A percentile compares a stretch with the other conserved stretches of the same genome.
phyloP scores from a whole-genome alignment of 1,284 basidiomycete species.

The Trichosporon sp. region DNA sequence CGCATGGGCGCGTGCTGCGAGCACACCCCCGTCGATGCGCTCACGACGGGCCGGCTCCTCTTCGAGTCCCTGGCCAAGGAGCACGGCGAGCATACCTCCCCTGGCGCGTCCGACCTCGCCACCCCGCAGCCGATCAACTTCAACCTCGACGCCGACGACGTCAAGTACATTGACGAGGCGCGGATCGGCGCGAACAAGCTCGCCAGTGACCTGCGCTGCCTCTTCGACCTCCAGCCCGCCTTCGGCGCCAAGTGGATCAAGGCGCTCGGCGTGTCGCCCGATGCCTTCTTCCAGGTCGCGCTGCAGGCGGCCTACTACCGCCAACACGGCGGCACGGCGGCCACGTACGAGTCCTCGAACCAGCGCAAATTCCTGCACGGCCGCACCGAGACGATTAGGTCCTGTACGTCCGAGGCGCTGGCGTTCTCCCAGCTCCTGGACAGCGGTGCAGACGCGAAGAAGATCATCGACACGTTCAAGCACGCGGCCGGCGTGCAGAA shows the following conservation, averaged over 20 bases:
- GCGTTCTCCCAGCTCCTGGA: conserved; percentile 20
- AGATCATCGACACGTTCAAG: conserved; percentile 26
- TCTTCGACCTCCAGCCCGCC: conserved; percentile 17
- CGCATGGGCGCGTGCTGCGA: conserved; percentile 31
- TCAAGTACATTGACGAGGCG: conserved; percentile 18
- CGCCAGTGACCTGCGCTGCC: conserved; percentile 24
- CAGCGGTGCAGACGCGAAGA: neutral
- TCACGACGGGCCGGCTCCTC: conserved; percentile 28
- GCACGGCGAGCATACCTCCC: neutral
- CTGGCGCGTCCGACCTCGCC: conserved; percentile 8
- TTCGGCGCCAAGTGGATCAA: conserved; percentile 31
- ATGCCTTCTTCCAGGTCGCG: conserved; percentile 33
- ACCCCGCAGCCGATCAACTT: conserved; percentile 21
- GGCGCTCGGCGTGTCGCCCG: conserved; percentile 27
- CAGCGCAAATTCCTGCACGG: conserved; percentile 29
- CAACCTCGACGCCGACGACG: conserved; percentile 25
- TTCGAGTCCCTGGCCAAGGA: conserved; percentile 26
- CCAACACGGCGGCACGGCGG: conserved; percentile 22
- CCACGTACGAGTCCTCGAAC: conserved; percentile 29
- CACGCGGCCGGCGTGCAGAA: conserved; percentile 22
- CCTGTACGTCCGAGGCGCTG: conserved; percentile 21
- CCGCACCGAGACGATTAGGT: conserved; percentile 29
- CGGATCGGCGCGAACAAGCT: conserved; percentile 14
- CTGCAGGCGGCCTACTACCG: conserved; percentile 27
- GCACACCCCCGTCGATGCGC: conserved; percentile 32